These are phyloP conservation scores for Rhodofomes roseus DNA, from an alignment of 1,284 basidiomycete species.

Conservation along the genomic window DNA sequence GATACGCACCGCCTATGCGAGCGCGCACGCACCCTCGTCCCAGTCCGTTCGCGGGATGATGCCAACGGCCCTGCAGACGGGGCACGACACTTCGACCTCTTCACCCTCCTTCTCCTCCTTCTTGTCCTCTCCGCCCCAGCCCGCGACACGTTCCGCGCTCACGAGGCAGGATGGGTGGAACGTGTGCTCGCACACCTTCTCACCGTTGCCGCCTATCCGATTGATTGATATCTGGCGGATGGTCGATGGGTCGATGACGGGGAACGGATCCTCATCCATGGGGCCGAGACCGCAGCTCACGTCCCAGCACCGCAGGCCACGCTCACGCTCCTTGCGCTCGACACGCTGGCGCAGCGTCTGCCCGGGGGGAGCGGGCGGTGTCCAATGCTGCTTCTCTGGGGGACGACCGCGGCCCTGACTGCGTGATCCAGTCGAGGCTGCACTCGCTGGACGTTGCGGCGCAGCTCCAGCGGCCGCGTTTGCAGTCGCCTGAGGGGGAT, in stretches of 20 bases:
- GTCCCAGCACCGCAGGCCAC: slow-evolving; percentile 66
- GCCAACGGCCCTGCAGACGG: slow-evolving; percentile 60
- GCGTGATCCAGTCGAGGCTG: slow-evolving; percentile 7
- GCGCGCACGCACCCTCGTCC: slow-evolving; percentile 45
- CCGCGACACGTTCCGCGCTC: slow-evolving; percentile 65
- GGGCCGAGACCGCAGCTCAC: slow-evolving; percentile 70
- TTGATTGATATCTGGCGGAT: slow-evolving; percentile 46
- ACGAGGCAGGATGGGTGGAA: slow-evolving; percentile 74
- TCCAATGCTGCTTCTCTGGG: slow-evolving; percentile 30
- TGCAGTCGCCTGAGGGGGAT: neutral
- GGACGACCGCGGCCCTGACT: slow-evolving; percentile 12
- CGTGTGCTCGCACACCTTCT: slow-evolving; percentile 49
- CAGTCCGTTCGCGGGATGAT: slow-evolving; percentile 54
- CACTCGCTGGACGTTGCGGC: slow-evolving; percentile 11
- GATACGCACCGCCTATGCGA: slow-evolving; percentile 15
- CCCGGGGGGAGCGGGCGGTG: slow-evolving; percentile 35
- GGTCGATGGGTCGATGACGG: slow-evolving; percentile 27
- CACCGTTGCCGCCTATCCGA: slow-evolving; percentile 20
- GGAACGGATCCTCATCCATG: slow-evolving; percentile 65
- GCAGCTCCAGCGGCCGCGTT: slow-evolving; percentile 5
- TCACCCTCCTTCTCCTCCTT: slow-evolving; percentile 32
- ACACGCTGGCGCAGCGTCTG: slow-evolving; percentile 61
- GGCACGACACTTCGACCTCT: slow-evolving; percentile 59
- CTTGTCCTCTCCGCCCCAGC: slow-evolving; percentile 48
- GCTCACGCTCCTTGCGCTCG: slow-evolving; percentile 60